Percentiles rank a stretch among this genome's conserved stretches.
These are phyloP conservation scores for Leccinum rimulosum DNA, from an alignment of 768 basidiomycete genomes.

Conservation along the genomic window DNA sequence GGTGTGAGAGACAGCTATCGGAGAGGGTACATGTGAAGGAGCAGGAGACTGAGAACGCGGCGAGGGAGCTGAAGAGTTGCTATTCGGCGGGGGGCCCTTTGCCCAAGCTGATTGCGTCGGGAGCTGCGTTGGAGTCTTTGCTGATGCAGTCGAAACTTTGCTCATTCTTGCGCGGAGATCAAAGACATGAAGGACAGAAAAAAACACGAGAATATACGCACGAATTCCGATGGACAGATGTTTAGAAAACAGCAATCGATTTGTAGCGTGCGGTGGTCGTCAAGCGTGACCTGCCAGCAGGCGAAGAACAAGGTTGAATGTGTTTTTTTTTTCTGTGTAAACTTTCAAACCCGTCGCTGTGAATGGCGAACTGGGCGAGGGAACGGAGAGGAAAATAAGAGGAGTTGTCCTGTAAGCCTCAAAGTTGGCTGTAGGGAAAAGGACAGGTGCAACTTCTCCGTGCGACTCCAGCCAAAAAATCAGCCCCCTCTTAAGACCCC, in stretches of 20 bases:
- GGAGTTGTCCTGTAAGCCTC: slow-evolving; percentile 34
- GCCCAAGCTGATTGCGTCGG: slow-evolving; percentile 87
- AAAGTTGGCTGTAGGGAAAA: slow-evolving; percentile 34
- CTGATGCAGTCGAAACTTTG: slow-evolving; percentile 78
- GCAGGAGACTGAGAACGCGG: slow-evolving; percentile 81
- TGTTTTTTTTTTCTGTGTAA: slow-evolving; percentile 39
- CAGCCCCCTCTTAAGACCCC: slow-evolving; percentile 28
- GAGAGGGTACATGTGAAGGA: slow-evolving; percentile 45
- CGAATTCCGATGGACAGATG: slow-evolving; percentile 44
- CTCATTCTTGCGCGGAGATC: slow-evolving; percentile 67
- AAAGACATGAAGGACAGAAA: not conserved
- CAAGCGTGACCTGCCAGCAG: slow-evolving; percentile 91
- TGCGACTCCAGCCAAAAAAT: slow-evolving; percentile 35
- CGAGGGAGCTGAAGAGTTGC: slow-evolving; percentile 47
- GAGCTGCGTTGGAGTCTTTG: slow-evolving; percentile 72
- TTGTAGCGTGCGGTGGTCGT: slow-evolving; percentile 76
- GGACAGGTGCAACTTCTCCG: slow-evolving; percentile 34
- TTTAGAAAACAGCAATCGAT: slow-evolving; percentile 49
- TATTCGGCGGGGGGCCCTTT: slow-evolving; percentile 76
- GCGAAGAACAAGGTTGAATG: slow-evolving; percentile 64
- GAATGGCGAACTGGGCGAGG: slow-evolving; percentile 33
- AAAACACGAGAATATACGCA: slow-evolving; percentile 30
- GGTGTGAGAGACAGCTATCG: slow-evolving; percentile 59
- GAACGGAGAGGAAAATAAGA: slow-evolving; percentile 3
- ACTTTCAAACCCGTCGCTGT: slow-evolving; percentile 35